Evolutionary conservation across 495 filamentous ascomycete genomes (phyloP), one percentile per base, ranked within the genome.

Genomic region (Lepidopterella palustris): DNA sequence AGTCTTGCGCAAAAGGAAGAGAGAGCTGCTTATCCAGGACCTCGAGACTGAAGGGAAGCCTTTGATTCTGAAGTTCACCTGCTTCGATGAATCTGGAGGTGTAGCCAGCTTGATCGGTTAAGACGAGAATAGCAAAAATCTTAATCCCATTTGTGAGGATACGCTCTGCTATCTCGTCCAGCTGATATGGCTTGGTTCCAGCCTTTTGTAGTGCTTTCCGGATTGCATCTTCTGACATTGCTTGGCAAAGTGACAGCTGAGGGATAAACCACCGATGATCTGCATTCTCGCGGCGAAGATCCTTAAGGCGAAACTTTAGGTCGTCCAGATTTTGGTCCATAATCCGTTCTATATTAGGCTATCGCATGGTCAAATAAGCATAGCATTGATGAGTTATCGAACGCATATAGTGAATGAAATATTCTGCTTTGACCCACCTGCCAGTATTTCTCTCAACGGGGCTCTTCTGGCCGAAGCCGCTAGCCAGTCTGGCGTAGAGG

Each of bases 121-220:
- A 47, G 24, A 57, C 11, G 24, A 57, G 54, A 28, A 57, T 31
- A 25, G 35, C 32, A 24, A 57, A 57, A 28, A 57, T 47, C n/a
- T 48, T 57, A 8, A 4, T 20, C 20, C 54, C 54, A 15, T 35
- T n/a, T 10, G 53, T 18, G 26, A 55, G 4, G 29, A 55, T 23
- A 32, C 23, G 10, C 13, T 55, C 23, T 10, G 21, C 29, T 9
- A 55, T 24, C 23, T 55, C 29, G 15, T 35, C 53, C 10, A 35
- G 11, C 4, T 55, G 53, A 25, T 55, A 39, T n/a, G n/a, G n/a
- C n/a, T n/a, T n/a, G n/a, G n/a, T n/a, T n/a, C n/a, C n/a, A n/a
- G n/a, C 5, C 8, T 6, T 8, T 28, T 28, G 8, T 13, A 13
- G 13, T 21, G 50, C 50, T 28, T 28, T 20, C 25, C 25, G 24